These are phyloP conservation scores for Cryphonectria japonica DNA, from an alignment of 2,329 filamentous ascomycete genomes.

Conservation along the genomic window DNA sequence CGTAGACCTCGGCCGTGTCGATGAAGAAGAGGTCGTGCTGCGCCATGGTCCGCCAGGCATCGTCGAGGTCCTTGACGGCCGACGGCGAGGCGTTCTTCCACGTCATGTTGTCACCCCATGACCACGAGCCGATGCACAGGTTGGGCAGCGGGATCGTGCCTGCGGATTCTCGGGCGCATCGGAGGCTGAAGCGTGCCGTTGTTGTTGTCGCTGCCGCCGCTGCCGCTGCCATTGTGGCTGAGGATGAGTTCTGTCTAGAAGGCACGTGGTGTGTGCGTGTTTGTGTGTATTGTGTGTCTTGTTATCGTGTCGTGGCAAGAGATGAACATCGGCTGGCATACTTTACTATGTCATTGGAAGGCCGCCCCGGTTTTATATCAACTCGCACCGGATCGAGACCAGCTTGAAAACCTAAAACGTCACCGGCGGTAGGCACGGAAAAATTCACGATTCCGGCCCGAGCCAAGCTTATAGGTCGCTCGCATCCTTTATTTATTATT, in stretches of 20 bases:
- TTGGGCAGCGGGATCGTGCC: slow-evolving; percentile 31
- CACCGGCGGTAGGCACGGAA: too few species aligned
- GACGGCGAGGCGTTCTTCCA: slow-evolving; percentile 79
- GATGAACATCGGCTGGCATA: too few species aligned
- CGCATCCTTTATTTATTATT: too few species aligned
- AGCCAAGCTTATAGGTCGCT: too few species aligned
- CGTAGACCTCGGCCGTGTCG: slow-evolving; percentile 49
- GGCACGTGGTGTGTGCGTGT: neutral
- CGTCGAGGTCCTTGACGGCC: slow-evolving; percentile 70
- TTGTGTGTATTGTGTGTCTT: neutral
- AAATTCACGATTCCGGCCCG: too few species aligned
- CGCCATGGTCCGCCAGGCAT: slow-evolving; percentile 44
- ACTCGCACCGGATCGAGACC: too few species aligned
- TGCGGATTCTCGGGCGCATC: slow-evolving; percentile 29
- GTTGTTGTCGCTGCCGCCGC: neutral
- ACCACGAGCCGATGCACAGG: slow-evolving; percentile 79
- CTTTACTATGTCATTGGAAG: too few species aligned
- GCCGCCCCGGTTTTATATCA: too few species aligned
- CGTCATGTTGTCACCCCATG: slow-evolving; percentile 71
- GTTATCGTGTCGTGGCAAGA: neutral
- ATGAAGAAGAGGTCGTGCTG: slow-evolving; percentile 45
- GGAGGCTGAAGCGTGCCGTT: slow-evolving; percentile 28
- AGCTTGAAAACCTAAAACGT: too few species aligned
- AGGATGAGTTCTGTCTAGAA: neutral
- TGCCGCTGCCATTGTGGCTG: slow-evolving; percentile 18